Base-by-base conservation (phyloP, 2,329 filamentous ascomycete genomes). In the Parastagonospora nodorum region DNA sequence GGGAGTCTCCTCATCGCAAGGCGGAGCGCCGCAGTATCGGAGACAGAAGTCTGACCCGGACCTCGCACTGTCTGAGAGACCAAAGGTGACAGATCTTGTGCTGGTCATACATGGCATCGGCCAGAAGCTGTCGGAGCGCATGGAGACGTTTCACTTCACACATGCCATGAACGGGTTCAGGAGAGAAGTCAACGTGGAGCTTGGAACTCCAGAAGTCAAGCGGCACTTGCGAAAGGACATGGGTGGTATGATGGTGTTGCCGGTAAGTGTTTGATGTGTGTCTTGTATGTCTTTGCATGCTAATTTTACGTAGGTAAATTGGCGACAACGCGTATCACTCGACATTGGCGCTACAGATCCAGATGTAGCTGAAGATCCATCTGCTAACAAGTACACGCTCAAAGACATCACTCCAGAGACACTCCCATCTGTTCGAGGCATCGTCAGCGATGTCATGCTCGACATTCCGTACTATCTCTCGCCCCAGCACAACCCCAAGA, bases 401-500 rank as follows among this genome's bases (percentile, higher is more conserved):
- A 89, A 92, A 61, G 92, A 97, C 61, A 97, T 99, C 59, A 96
- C 96, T 5, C 92, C 92, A 1, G 84, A 87, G 36, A 94, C 90
- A 0, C 90, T 99, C 28, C 92, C 93, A 0, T 92, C 90, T 1
- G 88, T 99, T 8, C 87, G 94, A 39, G 90, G 89, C 67, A 86
- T 99, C 69, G 95, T 99, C 54, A 95, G 90, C 36, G 94, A 99
- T 71, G 91, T 99, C 63, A 97, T 99, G 91, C 88, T 97, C 42
- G 94, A 99, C 70, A 93, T 99, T 42, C 94, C 94, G 0, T 97
- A 96, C 70, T 99, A 97, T 75, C 87, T 99, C 76, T 97, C 93
- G 0, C 89, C 95, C 51, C 67, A 74, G 49, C 93, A 97, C 75
- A 96, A 97, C 66, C 84, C 88, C 4, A 96, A 92, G 73, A 97